phyloP scores from a whole-genome alignment of 139 green algal genomes.

The Desmodesmus armatus region DNA sequence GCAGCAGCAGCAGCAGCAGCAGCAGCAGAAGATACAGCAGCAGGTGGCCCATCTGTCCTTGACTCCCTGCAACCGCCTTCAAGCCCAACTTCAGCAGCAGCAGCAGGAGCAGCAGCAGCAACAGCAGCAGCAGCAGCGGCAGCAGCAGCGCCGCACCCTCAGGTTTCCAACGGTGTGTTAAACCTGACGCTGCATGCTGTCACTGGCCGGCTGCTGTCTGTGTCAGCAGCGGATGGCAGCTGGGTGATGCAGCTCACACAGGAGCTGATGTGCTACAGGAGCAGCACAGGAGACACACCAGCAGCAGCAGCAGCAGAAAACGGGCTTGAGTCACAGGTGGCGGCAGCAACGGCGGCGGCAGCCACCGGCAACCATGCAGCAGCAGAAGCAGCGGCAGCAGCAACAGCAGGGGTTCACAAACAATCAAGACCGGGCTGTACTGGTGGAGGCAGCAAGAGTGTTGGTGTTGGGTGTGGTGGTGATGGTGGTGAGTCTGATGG shows the following conservation, averaged over 20 bases:
- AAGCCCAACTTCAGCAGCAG: slow-evolving; percentile 21
- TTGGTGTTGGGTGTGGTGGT: background rate
- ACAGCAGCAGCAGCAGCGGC: slow-evolving; percentile 1
- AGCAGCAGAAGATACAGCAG: slow-evolving; percentile 4
- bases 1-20: slow-evolving; percentile 5
- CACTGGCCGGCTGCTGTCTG: slow-evolving; percentile 3
- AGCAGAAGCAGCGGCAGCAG: background rate
- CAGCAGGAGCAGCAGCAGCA: slow-evolving; percentile 4
- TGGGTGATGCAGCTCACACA: slow-evolving; percentile 27
- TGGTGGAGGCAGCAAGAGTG: background rate
- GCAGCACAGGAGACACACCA: slow-evolving; percentile 19
- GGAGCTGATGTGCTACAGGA: slow-evolving; percentile 37
- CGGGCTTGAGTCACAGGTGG: background rate
- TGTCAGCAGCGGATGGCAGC: slow-evolving; percentile 21
- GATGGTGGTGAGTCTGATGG: background rate
- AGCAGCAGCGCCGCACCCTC: background rate
- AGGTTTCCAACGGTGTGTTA: slow-evolving; percentile 4
- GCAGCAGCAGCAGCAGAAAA: slow-evolving; percentile 22
- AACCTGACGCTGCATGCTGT: background rate
- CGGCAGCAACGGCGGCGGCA: background rate
- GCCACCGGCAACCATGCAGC: background rate
- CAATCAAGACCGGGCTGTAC: background rate
- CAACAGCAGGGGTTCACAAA: no score
- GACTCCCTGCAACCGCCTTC: background rate
- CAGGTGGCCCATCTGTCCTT: background rate